A percentile compares a stretch with the other conserved stretches of the same genome.
phyloP scores from a whole-genome alignment of 192 early-diverging fungal genomes.

The Helicostylum pulchrum region DNA sequence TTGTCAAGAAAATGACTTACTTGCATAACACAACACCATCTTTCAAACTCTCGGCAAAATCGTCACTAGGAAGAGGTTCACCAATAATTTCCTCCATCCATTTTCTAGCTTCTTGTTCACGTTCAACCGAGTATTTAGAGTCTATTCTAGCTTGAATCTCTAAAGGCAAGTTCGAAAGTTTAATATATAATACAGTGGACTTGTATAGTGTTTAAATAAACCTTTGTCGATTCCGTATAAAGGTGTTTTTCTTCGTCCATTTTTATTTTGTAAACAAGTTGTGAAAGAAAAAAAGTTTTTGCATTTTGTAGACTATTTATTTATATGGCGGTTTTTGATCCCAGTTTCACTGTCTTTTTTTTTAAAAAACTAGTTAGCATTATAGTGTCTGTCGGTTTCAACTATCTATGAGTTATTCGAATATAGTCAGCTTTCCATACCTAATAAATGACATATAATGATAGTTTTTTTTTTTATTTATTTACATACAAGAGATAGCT shows the following conservation, averaged over 20 bases:
- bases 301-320: too few relatives aligned
- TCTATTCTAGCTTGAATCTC: constrained; percentile 39
- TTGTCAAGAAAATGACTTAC: constrained; percentile 35
- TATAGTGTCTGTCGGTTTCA: too few relatives aligned
- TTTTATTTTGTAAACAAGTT: not conserved
- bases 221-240: constrained; percentile 12
- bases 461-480: too few relatives aligned
- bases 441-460: too few relatives aligned
- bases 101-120: constrained; percentile 58
- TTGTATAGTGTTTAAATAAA: not conserved
- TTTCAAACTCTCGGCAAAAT: constrained; percentile 69
- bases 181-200: not conserved
- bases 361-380: too few relatives aligned
- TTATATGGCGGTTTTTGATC: too few relatives aligned
- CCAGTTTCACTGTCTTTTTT: too few relatives aligned
- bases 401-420: too few relatives aligned
- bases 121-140: constrained; percentile 35
- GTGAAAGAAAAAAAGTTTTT: too few relatives aligned
- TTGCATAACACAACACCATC: constrained; percentile 76
- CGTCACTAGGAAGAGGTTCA: constrained; percentile 47
- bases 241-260: constrained; percentile 9
- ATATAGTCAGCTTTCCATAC: too few relatives aligned
- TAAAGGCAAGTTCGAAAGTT: not conserved
- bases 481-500: too few relatives aligned
- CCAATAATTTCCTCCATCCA: constrained; percentile 68